Evolutionary conservation across 768 basidiomycete species (phyloP), one percentile per base, ranked within the genome.

Genomic region (Sporobolomyces roseus): DNA sequence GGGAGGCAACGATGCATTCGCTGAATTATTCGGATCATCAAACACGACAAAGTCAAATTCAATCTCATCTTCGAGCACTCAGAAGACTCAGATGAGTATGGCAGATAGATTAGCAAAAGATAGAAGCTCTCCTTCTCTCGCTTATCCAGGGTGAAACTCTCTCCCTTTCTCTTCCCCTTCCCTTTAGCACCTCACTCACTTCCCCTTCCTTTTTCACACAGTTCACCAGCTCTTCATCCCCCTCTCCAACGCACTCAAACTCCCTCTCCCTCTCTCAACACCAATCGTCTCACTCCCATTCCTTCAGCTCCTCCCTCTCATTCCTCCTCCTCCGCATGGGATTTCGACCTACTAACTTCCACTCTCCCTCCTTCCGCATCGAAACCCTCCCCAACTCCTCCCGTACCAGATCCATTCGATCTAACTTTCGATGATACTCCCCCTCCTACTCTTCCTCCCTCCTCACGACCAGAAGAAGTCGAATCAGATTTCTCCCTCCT

Each of bases 341-440:
- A 77, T 58, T 75, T 77, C 51, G 76, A 76, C 69, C 61, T 75
- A 19, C 65, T 75, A 38, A 7, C 50, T 23, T 45, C 71, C 35
- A 17, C 61, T 27, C 36, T 51, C 48, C 54, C 66, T 1, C 36
- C 68, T 0, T 3, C 52, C 16, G 30, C 30, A 14, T 14, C 27
- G 0, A 5, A 55, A 12, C 17, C 2, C 66, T 27, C 4, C 53
- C 7, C 0, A 48, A 0, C 50, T 35, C 41, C 33, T 9, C 17
- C 17, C 17, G 14, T 14, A 21, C 61, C 27, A 16, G 63, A 70
- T 48, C 65, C 62, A 0, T 71, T 71, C 65, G 70, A 67, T 52
- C 50, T 71, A 19, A 61, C 61, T 10, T 66, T 71, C 36, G 70
- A 69, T 25, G 14, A 29, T 3, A 55, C 63, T 41, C 17, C n/a